Percentiles rank a stretch among this genome's conserved stretches.
Conservation (phyloP, 352 stramenopile species). For the Phytophthora brassicae region DNA sequence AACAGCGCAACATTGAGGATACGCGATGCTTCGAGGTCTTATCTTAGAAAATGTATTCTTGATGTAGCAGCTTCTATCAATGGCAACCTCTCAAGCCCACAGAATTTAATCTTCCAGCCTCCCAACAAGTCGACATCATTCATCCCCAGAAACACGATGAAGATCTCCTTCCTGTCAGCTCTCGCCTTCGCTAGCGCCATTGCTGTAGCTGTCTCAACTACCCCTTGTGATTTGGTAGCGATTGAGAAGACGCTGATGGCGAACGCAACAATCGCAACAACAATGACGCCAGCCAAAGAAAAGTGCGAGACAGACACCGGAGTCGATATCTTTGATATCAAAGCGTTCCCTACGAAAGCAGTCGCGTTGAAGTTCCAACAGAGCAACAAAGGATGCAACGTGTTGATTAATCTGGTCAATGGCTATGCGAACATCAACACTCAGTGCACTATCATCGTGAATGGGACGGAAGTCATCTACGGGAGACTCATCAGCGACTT, state of each 20-base stretch:
- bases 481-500: slow-evolving; percentile 47
- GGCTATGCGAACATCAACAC: slow-evolving; percentile 48
- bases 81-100: background rate
- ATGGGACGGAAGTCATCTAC: slow-evolving; percentile 40
- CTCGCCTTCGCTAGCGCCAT: slow-evolving; percentile 12
- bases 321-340: slow-evolving; percentile 52
- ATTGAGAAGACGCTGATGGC: slow-evolving; percentile 42
- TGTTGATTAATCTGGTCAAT: slow-evolving; percentile 62
- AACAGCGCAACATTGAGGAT: too few relatives aligned
- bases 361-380: slow-evolving; percentile 38
- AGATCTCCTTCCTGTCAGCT: slow-evolving; percentile 17
- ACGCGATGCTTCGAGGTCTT: slow-evolving; percentile 7
- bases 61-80: background rate
- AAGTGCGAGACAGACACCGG: slow-evolving; percentile 32
- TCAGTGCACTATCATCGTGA: slow-evolving; percentile 50
- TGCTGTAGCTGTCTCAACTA: slow-evolving; percentile 8
- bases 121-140: slow-evolving; percentile 5
- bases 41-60: slow-evolving; percentile 5
- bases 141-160: slow-evolving; percentile 28
- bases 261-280: slow-evolving; percentile 16
- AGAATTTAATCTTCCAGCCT: slow-evolving; percentile 7
- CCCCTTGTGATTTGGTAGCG: slow-evolving; percentile 36
- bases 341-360: slow-evolving; percentile 40
- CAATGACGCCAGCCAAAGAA: slow-evolving; percentile 20
- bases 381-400: slow-evolving; percentile 37